A percentile compares a stretch with the other conserved stretches of the same genome.
Evolutionary conservation across 768 basidiomycete species (phyloP).

Genomic region (Pleurotus giganteus): DNA sequence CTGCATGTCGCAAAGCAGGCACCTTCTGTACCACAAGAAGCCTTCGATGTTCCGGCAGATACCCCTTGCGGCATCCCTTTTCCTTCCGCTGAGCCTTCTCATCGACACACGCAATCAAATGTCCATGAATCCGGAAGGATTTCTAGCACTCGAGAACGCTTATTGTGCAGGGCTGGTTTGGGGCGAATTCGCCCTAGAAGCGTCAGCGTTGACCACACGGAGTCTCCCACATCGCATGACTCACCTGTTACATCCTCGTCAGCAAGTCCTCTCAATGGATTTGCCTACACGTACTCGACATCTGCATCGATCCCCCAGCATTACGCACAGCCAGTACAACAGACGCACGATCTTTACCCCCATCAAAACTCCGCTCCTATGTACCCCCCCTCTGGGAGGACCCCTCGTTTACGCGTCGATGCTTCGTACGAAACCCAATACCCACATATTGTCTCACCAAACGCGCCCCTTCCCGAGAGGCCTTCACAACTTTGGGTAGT

Average conservation of each 20-base stretch:
- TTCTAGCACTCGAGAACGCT: neutral
- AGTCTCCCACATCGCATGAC: neutral
- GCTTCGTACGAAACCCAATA: neutral
- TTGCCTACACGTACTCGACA: neutral
- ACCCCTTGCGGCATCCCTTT: slow-evolving; percentile 11
- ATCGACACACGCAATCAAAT: slow-evolving; percentile 2
- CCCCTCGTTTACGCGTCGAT: too few relatives aligned
- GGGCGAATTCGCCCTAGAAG: slow-evolving; percentile 9
- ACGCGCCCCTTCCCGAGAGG: neutral
- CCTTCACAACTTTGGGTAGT: neutral
- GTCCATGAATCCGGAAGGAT: neutral
- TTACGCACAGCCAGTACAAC: slow-evolving; percentile 4
- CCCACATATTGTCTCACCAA: neutral
- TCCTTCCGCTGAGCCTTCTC: slow-evolving; percentile 13
- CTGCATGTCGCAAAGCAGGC: slow-evolving; percentile 23
- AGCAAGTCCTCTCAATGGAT: slow-evolving; percentile 1
- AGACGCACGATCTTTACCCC: slow-evolving; percentile 23
- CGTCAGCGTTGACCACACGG: slow-evolving; percentile 7
- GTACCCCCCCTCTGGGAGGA: too few relatives aligned
- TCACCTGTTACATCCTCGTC: neutral
- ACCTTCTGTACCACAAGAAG: too few relatives aligned
- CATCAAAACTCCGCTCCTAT: slow-evolving; percentile 32
- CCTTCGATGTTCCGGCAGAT: too few relatives aligned
- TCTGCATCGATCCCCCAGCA: neutral
- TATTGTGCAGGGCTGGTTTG: neutral